These are phyloP conservation scores for Mycena metata DNA, from an alignment of 768 basidiomycete species.

Conservation along the genomic window DNA sequence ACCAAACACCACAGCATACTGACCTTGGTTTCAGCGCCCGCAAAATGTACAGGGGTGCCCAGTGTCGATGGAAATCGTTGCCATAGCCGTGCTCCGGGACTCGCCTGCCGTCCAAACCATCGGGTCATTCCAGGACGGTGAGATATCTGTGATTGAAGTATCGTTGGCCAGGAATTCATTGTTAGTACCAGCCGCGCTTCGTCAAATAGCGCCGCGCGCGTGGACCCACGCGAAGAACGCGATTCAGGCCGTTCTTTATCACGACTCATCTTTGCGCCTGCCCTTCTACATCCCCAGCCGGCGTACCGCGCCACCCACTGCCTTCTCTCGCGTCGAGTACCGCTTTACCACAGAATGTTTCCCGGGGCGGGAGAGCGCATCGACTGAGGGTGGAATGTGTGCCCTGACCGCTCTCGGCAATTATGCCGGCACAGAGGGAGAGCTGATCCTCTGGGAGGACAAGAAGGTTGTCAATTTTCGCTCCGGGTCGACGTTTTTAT, in stretches of 20 bases:
- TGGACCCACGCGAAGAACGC: neutral
- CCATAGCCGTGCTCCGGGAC: neutral
- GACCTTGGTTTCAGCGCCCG: neutral
- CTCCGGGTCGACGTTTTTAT: neutral
- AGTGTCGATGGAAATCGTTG: neutral
- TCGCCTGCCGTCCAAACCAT: neutral
- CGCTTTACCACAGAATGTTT: neutral
- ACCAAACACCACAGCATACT: neutral
- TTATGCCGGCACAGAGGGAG: neutral
- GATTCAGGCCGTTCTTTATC: neutral
- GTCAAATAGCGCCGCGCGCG: neutral
- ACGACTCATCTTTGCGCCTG: neutral
- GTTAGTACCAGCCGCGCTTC: neutral
- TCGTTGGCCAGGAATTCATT: neutral
- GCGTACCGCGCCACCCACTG: neutral
- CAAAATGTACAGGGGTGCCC: neutral
- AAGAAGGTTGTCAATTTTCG: neutral
- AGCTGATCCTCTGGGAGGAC: neutral
- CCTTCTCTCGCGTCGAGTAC: neutral
- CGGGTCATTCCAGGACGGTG: neutral
- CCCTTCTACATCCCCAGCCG: neutral
- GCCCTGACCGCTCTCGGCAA: neutral
- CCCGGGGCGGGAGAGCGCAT: neutral
- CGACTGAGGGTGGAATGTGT: neutral
- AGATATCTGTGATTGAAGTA: neutral